These are phyloP conservation scores for Meira miltonrushii DNA, from an alignment of 1,284 basidiomycete species.

Conservation along the genomic window DNA sequence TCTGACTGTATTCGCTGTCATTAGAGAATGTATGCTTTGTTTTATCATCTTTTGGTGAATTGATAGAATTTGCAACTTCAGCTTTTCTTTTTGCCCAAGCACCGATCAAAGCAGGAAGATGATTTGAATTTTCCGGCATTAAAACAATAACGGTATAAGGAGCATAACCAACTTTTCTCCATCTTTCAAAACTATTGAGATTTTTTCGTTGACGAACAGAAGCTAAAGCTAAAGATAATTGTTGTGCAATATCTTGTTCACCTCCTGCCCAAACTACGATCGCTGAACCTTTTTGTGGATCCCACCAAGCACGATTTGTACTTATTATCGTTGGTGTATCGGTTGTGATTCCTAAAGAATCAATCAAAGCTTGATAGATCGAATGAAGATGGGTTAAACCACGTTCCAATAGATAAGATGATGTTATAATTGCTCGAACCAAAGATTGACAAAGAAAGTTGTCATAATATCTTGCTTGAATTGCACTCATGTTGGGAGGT, in stretches of 20 bases:
- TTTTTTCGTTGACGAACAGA: neutral
- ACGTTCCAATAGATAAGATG: neutral
- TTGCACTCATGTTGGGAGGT: neutral
- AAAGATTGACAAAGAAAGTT: no score
- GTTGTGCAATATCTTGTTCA: neutral
- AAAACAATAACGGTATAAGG: conserved; percentile 10
- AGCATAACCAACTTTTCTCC: neutral
- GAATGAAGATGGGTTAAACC: neutral
- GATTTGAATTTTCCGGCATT: neutral
- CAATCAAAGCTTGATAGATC: neutral
- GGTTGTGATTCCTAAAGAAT: neutral
- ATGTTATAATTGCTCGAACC: no score
- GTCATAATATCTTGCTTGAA: no score
- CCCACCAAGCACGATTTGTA: conserved; percentile 5
- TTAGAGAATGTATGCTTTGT: neutral
- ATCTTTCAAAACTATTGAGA: neutral
- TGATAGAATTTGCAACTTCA: neutral
- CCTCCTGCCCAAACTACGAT: conserved; percentile 6
- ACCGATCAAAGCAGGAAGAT: neutral
- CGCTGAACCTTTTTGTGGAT: conserved; percentile 3
- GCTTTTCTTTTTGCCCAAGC: conserved; percentile 6
- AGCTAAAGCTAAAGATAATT: conserved; percentile 5
- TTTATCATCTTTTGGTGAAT: no score
- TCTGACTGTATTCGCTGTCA: no score
- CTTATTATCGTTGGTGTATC: neutral